Evolutionary conservation across 208 protist genomes (phyloP).

Genomic region (Paratrypanosoma confusum): DNA sequence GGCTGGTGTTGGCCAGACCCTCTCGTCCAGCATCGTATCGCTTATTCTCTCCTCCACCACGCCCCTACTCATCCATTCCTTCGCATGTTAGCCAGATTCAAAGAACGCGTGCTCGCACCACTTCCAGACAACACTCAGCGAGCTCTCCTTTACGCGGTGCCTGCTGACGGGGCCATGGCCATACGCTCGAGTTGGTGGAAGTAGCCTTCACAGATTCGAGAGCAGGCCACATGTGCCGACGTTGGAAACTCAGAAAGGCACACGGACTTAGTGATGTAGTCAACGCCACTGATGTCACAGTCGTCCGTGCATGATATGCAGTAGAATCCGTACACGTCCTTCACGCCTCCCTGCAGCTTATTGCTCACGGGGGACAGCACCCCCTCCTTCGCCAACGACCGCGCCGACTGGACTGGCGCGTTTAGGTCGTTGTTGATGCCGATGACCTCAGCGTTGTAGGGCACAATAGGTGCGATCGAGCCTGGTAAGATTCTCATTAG

Average conservation of each 20-base stretch:
- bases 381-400: constrained; percentile 13
- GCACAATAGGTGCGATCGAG: constrained; percentile 75
- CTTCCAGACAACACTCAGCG: too few relatives aligned
- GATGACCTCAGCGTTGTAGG: constrained; percentile 60
- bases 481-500: constrained; percentile 70
- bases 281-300: constrained; percentile 48
- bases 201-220: constrained; percentile 67
- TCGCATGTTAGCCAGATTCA: too few relatives aligned
- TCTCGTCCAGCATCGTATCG: too few relatives aligned
- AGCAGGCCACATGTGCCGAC: constrained; percentile 66
- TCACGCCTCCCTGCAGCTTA: constrained; percentile 67
- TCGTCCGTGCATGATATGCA: constrained; percentile 81
- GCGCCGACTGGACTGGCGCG: constrained; percentile 41
- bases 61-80: too few relatives aligned
- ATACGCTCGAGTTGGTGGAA: too few relatives aligned
- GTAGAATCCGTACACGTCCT: constrained; percentile 67
- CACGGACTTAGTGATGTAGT: constrained; percentile 63
- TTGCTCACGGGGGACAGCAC: constrained; percentile 41
- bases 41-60: too few relatives aligned
- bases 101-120: too few relatives aligned
- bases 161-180: too few relatives aligned
- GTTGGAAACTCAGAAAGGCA: constrained; percentile 70
- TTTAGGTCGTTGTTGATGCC: constrained; percentile 54
- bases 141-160: too few relatives aligned
- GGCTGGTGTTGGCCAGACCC: too few relatives aligned